These are phyloP conservation scores for Phytophthora pluvialis DNA, from an alignment of 352 stramenopile genomes.

Conservation along the genomic window DNA sequence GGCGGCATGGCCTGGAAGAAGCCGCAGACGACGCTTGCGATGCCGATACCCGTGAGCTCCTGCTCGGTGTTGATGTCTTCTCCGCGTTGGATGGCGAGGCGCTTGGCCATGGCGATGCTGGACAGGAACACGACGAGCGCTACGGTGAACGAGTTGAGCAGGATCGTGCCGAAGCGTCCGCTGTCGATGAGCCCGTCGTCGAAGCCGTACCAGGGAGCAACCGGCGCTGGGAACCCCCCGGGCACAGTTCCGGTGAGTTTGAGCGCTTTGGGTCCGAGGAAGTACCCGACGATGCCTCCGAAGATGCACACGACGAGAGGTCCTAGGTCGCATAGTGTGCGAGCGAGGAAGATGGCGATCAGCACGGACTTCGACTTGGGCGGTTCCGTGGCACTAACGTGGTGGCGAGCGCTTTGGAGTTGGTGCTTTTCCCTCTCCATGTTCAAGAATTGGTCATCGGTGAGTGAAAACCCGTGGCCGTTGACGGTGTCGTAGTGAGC, in stretches of 20 bases:
- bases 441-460: conserved; percentile 47
- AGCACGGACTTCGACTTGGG: conserved; percentile 25
- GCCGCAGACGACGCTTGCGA: conserved; percentile 81
- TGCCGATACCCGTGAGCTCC: conserved; percentile 89
- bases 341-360: conserved; percentile 37
- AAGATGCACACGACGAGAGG: conserved; percentile 80
- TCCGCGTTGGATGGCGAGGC: conserved; percentile 70
- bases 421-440: conserved; percentile 9
- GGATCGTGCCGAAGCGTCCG: conserved; percentile 53
- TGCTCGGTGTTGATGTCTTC: conserved; percentile 73
- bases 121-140: conserved; percentile 89
- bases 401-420: not conserved
- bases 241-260: conserved; percentile 75
- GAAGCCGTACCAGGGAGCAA: conserved; percentile 58
- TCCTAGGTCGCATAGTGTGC: conserved; percentile 60
- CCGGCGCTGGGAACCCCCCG: conserved; percentile 57
- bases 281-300: conserved; percentile 56
- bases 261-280: conserved; percentile 61
- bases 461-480: conserved; percentile 46
- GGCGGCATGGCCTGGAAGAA: conserved; percentile 90
- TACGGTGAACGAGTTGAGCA: conserved; percentile 69
- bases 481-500: conserved; percentile 13
- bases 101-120: conserved; percentile 89
- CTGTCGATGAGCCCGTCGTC: conserved; percentile 44
- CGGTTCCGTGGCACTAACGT: not conserved